These are phyloP conservation scores for Solanum chilense DNA, from an alignment of 257 asterid genomes.

Conservation along the genomic window DNA sequence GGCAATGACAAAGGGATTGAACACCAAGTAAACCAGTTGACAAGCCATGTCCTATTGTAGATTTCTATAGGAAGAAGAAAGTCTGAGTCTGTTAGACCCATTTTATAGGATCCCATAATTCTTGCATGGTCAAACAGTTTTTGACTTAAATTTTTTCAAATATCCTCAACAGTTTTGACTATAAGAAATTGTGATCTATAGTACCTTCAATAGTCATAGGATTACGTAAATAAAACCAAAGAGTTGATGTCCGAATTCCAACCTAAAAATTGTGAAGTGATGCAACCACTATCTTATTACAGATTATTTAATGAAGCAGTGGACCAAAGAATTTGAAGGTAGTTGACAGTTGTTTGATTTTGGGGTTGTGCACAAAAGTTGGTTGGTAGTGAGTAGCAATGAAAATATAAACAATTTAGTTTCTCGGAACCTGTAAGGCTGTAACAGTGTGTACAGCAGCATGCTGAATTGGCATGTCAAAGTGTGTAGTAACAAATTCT, in stretches of 20 bases:
- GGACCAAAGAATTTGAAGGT: background rate
- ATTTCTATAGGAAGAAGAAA: background rate
- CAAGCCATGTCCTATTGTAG: background rate
- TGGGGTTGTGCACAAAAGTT: background rate
- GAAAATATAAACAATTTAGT: background rate
- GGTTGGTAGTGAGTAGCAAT: background rate
- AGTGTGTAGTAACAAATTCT: background rate
- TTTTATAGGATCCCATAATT: background rate
- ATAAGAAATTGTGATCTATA: background rate
- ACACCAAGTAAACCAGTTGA: background rate
- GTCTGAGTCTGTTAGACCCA: background rate
- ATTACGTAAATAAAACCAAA: background rate
- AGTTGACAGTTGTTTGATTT: background rate
- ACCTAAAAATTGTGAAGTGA: background rate
- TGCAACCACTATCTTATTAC: background rate
- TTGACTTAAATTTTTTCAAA: background rate
- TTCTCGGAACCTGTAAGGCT: background rate
- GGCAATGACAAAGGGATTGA: background rate
- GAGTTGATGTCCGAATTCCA: background rate
- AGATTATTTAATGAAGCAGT: background rate
- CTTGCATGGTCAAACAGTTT: background rate
- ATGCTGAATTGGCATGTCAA: background rate
- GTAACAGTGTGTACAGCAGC: background rate
- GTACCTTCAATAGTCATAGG: background rate
- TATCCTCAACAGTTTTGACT: background rate